Evolutionary conservation across 192 early-diverging fungal genomes (phyloP), one percentile per base, ranked within the genome.

Genomic region (Funneliformis geosporum): DNA sequence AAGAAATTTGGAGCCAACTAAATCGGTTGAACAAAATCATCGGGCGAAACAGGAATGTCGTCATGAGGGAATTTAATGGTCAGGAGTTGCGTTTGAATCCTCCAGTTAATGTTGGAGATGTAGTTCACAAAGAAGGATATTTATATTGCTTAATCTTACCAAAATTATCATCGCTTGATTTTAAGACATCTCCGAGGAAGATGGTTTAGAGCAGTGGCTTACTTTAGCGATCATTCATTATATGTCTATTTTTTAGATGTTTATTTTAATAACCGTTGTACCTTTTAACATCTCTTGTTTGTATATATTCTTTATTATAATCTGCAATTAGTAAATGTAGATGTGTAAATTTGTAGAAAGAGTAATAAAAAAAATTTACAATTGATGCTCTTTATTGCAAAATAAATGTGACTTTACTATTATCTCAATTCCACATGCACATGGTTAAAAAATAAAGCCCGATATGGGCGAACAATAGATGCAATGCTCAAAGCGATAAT

Each of bases 11-110:
- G 12, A n/a, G 27, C 8, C 27, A 64, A 28, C 62, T 64, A 64
- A 64, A 64, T 64, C n/a, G 27, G 23, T 28, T 28, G 27, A 64
- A 64, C 14, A 8, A 64, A 64, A 64, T 64, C 2, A 64, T 64
- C 11, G 9, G 62, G 0, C 2, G 10, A 28, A 64, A 64, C 27
- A 64, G 2, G 62, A 64, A 64, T 64, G 0, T 64, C 10, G 14
- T 64, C 27, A 64, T 64, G 27, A 64, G 62, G 14, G 27, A 64
- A 64, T 64, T 64, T 64, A 64, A 64, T 55, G 12, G 62, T 64
- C 2, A 28, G 27, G 5, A 64, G 62, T 23, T 28, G 62, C 27
- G 2, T 64, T 64, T 64, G 1, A 9, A 64, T 64, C 62, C 62
- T 64, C 9, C 10, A 64, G 0, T 9, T 28, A 64, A 64, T 27